Base-by-base conservation (phyloP, 306 rosid genomes). In the Vigna radiata region DNA sequence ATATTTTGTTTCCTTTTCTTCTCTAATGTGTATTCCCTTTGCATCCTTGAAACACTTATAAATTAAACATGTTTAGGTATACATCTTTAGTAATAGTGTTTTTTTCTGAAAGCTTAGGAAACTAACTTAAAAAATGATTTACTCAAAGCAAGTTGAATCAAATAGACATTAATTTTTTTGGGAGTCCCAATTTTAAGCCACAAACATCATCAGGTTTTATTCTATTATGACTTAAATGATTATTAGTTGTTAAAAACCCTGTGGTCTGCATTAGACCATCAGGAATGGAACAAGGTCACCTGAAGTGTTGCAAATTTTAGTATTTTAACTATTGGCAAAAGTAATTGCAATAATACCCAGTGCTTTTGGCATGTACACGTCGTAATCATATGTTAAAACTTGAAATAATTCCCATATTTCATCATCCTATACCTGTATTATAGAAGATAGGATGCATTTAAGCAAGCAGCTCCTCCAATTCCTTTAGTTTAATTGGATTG, bases 381-480 rank as follows among this genome's bases (percentile, higher is more conserved):
- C 52, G 55, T 73, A 58, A 14, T 31, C 36, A 44, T 44, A 14
- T 14, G 56, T 72, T 61, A 47, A 75, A 74, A 29, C 10, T 18
- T 23, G 12, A 66, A 69, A 58, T 21, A 39, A 10, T 50, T 13
- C 9, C 50, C 6, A 21, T 18, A 78, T 70, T 63, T 70, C 53
- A 60, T 33, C 47, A 69, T 61, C 39, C 41, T 60, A n/a, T n/a
- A 60, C 62, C 4, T 19, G 19, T 31, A 23, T 73, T 15, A 21
- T 23, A 73, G 76, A 66, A 73, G 39, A 79, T 66, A 41, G 55
- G 59, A 18, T 19, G 10, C 67, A 41, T 44, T 75, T 7, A 13
- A 68, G 72, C 72, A 13, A 68, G 72, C 72, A 47, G 49, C 52
- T 58, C 36, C n/a, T 31, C 6, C 61, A 52, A 59, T 81, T 65